These are phyloP conservation scores for Olyra latifolia DNA, from an alignment of 176 grass and related monocot species.

Conservation along the genomic window DNA sequence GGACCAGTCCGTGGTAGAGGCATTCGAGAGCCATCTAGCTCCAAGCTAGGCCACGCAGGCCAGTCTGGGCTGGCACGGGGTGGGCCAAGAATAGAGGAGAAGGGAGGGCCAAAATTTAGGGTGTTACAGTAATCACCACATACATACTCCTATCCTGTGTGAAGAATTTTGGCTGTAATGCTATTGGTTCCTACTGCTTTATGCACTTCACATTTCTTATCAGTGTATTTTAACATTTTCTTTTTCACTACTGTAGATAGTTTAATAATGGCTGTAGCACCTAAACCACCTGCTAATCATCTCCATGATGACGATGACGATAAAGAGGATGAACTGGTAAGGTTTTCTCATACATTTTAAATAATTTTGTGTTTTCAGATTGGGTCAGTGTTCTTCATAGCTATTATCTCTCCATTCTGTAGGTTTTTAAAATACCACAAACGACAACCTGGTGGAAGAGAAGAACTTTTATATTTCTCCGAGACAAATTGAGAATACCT, in stretches of 20 bases:
- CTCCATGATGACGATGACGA: conserved; percentile 38
- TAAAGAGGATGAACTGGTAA: conserved; percentile 54
- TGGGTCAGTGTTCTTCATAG: conserved; percentile 25
- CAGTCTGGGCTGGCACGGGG: too few relatives aligned
- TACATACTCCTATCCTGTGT: background rate
- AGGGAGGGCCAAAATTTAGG: too few relatives aligned
- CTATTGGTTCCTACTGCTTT: background rate
- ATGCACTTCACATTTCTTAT: background rate
- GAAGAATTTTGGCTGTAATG: background rate
- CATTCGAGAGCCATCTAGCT: too few relatives aligned
- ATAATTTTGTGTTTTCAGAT: background rate
- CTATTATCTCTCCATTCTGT: background rate
- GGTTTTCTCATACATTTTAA: conserved; percentile 13
- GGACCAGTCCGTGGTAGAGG: too few relatives aligned
- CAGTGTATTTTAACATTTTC: background rate
- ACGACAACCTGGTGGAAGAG: conserved; percentile 70
- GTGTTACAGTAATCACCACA: conserved; percentile 4
- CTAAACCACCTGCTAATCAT: conserved; percentile 62
- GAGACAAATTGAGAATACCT: conserved; percentile 77
- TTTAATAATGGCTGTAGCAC: conserved; percentile 52
- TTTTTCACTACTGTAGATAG: conserved; percentile 31
- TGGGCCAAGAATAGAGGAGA: too few relatives aligned
- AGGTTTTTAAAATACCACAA: conserved; percentile 56
- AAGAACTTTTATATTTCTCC: conserved; percentile 77
- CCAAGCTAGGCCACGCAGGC: too few relatives aligned